A percentile compares a stretch with the other conserved stretches of the same genome.
phyloP scores from a whole-genome alignment of 208 protist species.

The Trypanosoma rangeli region DNA sequence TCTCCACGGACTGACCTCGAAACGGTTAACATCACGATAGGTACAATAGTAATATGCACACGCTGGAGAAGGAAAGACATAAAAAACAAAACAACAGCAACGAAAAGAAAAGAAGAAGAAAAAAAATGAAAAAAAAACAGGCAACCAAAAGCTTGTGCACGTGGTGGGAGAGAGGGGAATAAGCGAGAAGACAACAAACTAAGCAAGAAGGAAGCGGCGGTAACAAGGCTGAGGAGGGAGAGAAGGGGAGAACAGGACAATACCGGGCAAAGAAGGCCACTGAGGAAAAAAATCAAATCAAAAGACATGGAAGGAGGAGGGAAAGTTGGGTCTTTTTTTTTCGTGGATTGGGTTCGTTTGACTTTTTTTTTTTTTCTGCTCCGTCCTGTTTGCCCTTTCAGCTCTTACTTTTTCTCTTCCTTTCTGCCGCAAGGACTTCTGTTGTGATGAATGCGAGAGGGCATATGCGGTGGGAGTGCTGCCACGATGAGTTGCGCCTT shows the following conservation, averaged over 20 bases:
- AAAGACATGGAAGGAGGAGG: too few species aligned
- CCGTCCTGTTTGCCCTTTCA: background rate
- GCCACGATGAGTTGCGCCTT: background rate
- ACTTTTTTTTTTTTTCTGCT: constrained; percentile 7
- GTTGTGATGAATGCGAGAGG: background rate
- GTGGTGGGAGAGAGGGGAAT: background rate
- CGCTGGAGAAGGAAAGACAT: constrained; percentile 7
- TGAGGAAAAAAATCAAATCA: too few species aligned
- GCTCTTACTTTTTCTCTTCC: constrained; percentile 1
- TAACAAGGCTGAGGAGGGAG: too few species aligned
- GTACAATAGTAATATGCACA: constrained; percentile 15
- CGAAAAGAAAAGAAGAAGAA: constrained; percentile 21
- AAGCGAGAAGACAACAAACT: background rate
- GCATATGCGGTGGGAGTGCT: background rate
- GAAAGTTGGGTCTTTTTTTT: background rate
- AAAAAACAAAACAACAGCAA: constrained; percentile 3
- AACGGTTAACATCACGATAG: constrained; percentile 6
- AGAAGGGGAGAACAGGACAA: too few species aligned
- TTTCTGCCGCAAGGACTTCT: constrained; percentile 9
- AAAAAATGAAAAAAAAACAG: too few species aligned
- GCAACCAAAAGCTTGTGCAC: too few species aligned
- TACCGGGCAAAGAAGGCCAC: too few species aligned
- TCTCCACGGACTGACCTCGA: background rate
- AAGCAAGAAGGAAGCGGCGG: too few species aligned
- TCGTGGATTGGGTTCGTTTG: background rate